Base-by-base conservation (phyloP, 2,329 filamentous ascomycete species). In the Cyphellophora attinorum region DNA sequence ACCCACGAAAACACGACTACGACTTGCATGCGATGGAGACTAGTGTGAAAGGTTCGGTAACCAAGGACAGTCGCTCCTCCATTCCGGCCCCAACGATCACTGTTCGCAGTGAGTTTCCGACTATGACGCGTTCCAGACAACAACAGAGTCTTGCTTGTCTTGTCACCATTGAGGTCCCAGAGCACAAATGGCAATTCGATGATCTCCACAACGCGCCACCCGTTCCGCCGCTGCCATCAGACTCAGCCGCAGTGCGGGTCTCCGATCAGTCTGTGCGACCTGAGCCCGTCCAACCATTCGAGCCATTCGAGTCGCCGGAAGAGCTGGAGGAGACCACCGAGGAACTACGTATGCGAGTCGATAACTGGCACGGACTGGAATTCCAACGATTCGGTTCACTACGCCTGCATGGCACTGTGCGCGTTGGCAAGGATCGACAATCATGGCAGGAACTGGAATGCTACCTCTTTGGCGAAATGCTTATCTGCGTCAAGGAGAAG, bases 401-500 rank as follows among this genome's bases (percentile, higher is more conserved):
- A 46, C 78, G 88, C 19, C 66, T 96, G 19, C 88, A 94, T 51
- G 89, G 86, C 17, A 88, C 81, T 2, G 76, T 98, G 38, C 79
- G 85, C 34, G 91, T 98, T 14, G 91, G 91, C 49, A 98, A 98
- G 61, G 91, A 98, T 59, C 86, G 86, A 47, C 72, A 89, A 45
- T 88, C 88, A 5, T 98, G 91, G 91, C 91, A 98, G 64, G 91
- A 96, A 57, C 64, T 98, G 36, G 88, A 98, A 57, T 98, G 91
- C 58, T 98, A 85, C 57, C 72, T 98, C 18, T 98, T 98, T 54
- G 85, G 82, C 4, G 91, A 98, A 63, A 98, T 98, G 91, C 81
- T 98, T 50, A 98, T 98, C 46, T 98, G 91, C 54, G 86, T 98
- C 41, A 98, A 96, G 61, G 91, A 96, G 62, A 96, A 95, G 72